Base-by-base conservation (phyloP, 345 rosid species). In the Streptanthus diversifolius region DNA sequence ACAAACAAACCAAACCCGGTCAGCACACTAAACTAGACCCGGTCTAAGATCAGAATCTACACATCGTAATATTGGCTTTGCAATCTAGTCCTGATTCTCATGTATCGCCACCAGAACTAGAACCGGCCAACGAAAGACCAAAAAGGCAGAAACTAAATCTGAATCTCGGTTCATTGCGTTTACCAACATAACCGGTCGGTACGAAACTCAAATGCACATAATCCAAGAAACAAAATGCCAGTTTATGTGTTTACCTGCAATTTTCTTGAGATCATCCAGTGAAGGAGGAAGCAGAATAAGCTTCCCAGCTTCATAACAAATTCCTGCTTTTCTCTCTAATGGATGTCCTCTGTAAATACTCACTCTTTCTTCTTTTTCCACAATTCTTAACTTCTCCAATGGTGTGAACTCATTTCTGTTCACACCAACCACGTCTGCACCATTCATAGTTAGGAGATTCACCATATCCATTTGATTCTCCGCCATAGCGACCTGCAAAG, bases 311-410 rank as follows among this genome's bases (percentile, higher is more conserved):
- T 86, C 83, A 39, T 2, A 66, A 30, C 82, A 76, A 52, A 64
- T 7, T 56, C 17, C 63, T 43, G 70, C 77, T 79, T 63, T 82
- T 74, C 98, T 88, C 41, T 79, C 82, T 12, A 72, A 5, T 61
- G 98, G 96, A 82, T 88, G 84, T 0, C 98, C 95, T 79, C 80
- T 85, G 45, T 79, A 87, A 41, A 93, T 83, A 67, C 92, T 85
- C 73, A 93, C 90, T 68, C 98, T 85, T 43, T 68, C 82, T n/a
- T 49, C 49, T 65, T 52, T 80, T 56, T 69, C 75, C 33, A 72
- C 53, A 21, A 80, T 33, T 35, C 30, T 70, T 32, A 56, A 52
- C 70, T 52, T 75, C 87, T 66, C 58, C 18, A 73, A 81, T 3
- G 81, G 66, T 44, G 73, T 33, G 63, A 54, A 30, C 21, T 77